phyloP scores from a whole-genome alignment of 2,329 filamentous ascomycete genomes.

The Colletotrichum acutatum region DNA sequence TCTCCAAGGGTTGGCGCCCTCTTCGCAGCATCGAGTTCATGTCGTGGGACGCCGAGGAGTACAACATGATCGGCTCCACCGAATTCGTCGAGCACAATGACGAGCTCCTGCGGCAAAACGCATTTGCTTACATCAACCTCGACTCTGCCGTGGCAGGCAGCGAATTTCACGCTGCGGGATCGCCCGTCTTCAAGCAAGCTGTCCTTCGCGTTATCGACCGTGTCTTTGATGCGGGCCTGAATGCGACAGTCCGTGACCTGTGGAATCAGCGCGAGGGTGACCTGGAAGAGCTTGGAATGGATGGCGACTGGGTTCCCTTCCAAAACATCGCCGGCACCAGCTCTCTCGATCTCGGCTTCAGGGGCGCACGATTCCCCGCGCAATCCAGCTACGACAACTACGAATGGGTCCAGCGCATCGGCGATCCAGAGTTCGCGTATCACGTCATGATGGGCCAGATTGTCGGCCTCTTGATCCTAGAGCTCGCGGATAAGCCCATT shows the following conservation, averaged over 20 bases:
- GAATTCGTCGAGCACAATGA: conserved; percentile 92
- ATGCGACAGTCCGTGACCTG: conserved; percentile 77
- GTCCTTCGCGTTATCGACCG: conserved; percentile 80
- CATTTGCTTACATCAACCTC: conserved; percentile 90
- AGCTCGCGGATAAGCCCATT: conserved; percentile 83
- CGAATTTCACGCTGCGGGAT: conserved; percentile 81
- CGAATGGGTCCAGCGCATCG: conserved; percentile 82
- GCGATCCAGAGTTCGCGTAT: conserved; percentile 85
- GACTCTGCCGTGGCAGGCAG: conserved; percentile 82
- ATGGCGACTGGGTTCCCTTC: conserved; percentile 89
- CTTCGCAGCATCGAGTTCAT: conserved; percentile 96
- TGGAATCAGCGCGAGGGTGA: conserved; percentile 75
- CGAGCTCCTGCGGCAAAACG: conserved; percentile 77
- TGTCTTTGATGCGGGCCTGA: conserved; percentile 76
- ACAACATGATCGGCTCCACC: conserved; percentile 93
- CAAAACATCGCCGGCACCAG: conserved; percentile 91
- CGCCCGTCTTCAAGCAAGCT: conserved; percentile 80
- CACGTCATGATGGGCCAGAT: conserved; percentile 84
- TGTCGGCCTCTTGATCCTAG: conserved; percentile 83
- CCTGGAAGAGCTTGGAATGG: conserved; percentile 76
- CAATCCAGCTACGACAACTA: conserved; percentile 92
- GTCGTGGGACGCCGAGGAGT: conserved; percentile 94
- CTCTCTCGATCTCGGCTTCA: conserved; percentile 86
- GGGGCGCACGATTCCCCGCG: conserved; percentile 73
- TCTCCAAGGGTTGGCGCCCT: conserved; percentile 84